Conservation (phyloP, 2,329 filamentous ascomycete species). For the Fusarium verrucosum region DNA sequence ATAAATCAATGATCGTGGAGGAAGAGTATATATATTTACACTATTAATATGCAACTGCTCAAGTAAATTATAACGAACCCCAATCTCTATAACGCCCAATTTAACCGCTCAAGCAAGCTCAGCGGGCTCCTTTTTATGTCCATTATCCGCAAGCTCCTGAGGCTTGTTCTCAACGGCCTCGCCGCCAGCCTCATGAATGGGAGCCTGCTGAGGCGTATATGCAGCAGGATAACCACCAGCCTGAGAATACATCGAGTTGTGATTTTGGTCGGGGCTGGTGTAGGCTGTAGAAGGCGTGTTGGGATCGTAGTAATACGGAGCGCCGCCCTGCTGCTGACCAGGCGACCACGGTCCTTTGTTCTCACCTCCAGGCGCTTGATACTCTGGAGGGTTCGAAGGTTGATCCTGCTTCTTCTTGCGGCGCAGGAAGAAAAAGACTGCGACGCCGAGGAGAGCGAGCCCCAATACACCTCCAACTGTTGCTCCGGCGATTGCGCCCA, state of each 20-base stretch:
- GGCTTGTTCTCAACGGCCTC: constrained; percentile 13
- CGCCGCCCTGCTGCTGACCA: constrained; percentile 6
- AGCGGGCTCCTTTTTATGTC: constrained; percentile 3
- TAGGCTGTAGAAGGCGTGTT: not conserved
- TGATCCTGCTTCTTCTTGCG: constrained; percentile 13
- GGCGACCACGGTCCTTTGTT: not conserved
- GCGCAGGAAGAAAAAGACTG: constrained; percentile 1
- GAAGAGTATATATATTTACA: not conserved
- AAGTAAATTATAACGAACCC: not conserved
- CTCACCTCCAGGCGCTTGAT: not conserved
- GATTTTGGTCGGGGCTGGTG: not conserved
- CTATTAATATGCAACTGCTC: not conserved
- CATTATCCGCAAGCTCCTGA: constrained; percentile 11
- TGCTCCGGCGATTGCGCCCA: constrained; percentile 22
- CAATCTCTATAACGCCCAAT: not conserved
- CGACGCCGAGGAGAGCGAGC: not conserved
- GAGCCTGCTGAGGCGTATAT: not conserved
- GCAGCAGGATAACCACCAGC: not conserved
- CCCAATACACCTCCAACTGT: constrained; percentile 8
- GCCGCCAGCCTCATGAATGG: constrained; percentile 16
- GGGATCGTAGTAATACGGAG: constrained; percentile 1
- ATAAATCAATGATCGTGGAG: not conserved
- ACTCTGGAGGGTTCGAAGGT: not conserved
- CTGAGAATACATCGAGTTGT: not conserved
- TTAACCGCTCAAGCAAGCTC: constrained; percentile 9